These are phyloP conservation scores for Clavaria fumosa DNA, from an alignment of 768 basidiomycete genomes.

Conservation along the genomic window DNA sequence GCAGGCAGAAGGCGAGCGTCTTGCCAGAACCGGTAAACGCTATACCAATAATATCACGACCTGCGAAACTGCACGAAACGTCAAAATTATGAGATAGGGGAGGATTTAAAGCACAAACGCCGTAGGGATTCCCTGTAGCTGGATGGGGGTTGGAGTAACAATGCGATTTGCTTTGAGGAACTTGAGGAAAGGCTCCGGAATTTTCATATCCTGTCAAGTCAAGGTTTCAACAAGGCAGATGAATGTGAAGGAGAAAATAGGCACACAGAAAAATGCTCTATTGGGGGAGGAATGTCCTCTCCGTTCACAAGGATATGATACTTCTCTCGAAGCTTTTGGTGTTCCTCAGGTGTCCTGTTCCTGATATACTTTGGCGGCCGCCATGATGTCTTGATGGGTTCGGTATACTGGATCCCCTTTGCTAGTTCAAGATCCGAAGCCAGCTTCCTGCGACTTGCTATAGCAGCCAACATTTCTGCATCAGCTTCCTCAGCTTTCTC, in stretches of 20 bases:
- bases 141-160: constrained; percentile 81
- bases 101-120: constrained; percentile 40
- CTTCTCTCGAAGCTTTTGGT: constrained; percentile 69
- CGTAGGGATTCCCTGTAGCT: constrained; percentile 90
- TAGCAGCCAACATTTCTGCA: constrained; percentile 81
- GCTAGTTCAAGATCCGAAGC: constrained; percentile 90
- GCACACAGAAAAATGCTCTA: constrained; percentile 68
- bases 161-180: constrained; percentile 81
- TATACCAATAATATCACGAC: constrained; percentile 96
- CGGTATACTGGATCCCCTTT: constrained; percentile 81
- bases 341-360: constrained; percentile 49
- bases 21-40: constrained; percentile 99
- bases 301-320: constrained; percentile 93
- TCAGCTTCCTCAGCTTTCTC: constrained; percentile 82
- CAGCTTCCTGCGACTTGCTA: constrained; percentile 79
- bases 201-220: constrained; percentile 90
- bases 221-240: constrained; percentile 8
- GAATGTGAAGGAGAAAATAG: not conserved
- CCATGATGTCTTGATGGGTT: constrained; percentile 85
- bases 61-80: constrained; percentile 53
- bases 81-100: constrained; percentile 11
- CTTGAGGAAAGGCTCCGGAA: constrained; percentile 74
- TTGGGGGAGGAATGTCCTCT: constrained; percentile 85
- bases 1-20: constrained; percentile 96
- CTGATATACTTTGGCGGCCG: constrained; percentile 71